Evolutionary conservation across 2,329 filamentous ascomycete species (phyloP).

Genomic region (Monosporascus sp.): DNA sequence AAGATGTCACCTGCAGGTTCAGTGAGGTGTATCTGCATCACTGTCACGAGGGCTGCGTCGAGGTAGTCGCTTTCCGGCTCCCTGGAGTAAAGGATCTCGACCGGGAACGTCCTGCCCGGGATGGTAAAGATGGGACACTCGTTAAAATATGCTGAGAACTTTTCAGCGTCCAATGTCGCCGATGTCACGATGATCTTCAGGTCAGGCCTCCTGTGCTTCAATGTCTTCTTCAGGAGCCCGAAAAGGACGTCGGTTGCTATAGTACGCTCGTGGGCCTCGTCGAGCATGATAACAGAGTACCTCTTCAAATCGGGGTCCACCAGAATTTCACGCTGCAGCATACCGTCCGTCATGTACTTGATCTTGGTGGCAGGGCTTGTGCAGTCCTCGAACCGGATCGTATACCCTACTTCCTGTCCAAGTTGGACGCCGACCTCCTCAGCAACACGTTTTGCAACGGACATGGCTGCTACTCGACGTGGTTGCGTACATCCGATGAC

Average conservation of each 20-base stretch:
- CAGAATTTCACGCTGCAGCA: slow-evolving; percentile 92
- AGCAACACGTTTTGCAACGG: slow-evolving; percentile 91
- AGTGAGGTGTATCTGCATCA: slow-evolving; percentile 96
- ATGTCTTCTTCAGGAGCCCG: slow-evolving; percentile 85
- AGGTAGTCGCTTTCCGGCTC: slow-evolving; percentile 96
- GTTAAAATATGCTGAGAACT: slow-evolving; percentile 95
- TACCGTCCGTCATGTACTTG: slow-evolving; percentile 99
- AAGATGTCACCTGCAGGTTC: slow-evolving; percentile 91
- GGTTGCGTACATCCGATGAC: slow-evolving; percentile 97
- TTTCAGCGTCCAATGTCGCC: slow-evolving; percentile 92
- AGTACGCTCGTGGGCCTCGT: slow-evolving; percentile 96
- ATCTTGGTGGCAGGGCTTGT: slow-evolving; percentile 85
- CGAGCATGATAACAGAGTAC: slow-evolving; percentile 96
- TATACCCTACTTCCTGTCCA: slow-evolving; percentile 92
- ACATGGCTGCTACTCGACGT: slow-evolving; percentile 95
- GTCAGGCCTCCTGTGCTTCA: slow-evolving; percentile 72
- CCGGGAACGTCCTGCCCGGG: slow-evolving; percentile 88
- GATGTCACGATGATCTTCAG: slow-evolving; percentile 95
- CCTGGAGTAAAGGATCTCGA: slow-evolving; percentile 90
- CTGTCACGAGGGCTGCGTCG: slow-evolving; percentile 87
- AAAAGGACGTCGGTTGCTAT: slow-evolving; percentile 96
- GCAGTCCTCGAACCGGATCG: slow-evolving; percentile 94
- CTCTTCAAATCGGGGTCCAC: slow-evolving; percentile 82
- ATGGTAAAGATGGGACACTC: slow-evolving; percentile 96
- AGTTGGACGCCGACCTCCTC: slow-evolving; percentile 91